Base-by-base conservation (phyloP, 139 green algal species). In the Ettlia oleoabundans region DNA sequence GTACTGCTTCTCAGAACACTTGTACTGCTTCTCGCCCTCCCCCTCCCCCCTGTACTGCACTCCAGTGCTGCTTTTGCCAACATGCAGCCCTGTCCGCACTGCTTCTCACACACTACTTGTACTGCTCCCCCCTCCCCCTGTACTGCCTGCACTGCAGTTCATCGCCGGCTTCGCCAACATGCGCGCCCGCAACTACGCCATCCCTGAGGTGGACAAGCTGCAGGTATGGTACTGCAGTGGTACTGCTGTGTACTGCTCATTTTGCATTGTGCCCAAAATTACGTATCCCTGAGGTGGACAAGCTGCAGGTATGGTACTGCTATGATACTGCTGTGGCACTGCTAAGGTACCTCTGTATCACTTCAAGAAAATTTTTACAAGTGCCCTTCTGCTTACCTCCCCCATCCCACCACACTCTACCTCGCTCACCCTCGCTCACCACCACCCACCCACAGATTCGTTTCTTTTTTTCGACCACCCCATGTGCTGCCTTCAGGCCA, bases 161-260 rank as follows among this genome's bases (percentile, higher is more conserved):
- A 98, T 99, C 76, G 87, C 93, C 15, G 93, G 92, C 18, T 87
- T 98, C 58, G 95, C 96, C 84, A 99, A 99, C 93, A 97, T 99
- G 96, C 93, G 97, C 28, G 97, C 97, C 1, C 92, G 97, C 69
- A 98, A 98, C 92, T 99, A 99, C 89, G 82, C 64, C 18, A 92
- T 96, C 53, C 84, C 78, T 0, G 92, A 95, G 83, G 75, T 81
- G n/a, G 75, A 81, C 75, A 81, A 81, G 75, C 75, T 81, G 75
- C 75, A 81, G 73, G 73, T 80, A 52, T 4, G 55, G 5, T 65
- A 22, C 18, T 32, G 55, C 28, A 65, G 35, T 30, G 9, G 0
- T 28, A 0, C 0, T 21, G 24, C 6, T 52, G 33, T 47, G 21
- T 26, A 35, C 4, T 72, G 15, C 3, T 51, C n/a, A 15, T 40